Conservation (phyloP, 306 rosid genomes). For the Parietaria judaica region DNA sequence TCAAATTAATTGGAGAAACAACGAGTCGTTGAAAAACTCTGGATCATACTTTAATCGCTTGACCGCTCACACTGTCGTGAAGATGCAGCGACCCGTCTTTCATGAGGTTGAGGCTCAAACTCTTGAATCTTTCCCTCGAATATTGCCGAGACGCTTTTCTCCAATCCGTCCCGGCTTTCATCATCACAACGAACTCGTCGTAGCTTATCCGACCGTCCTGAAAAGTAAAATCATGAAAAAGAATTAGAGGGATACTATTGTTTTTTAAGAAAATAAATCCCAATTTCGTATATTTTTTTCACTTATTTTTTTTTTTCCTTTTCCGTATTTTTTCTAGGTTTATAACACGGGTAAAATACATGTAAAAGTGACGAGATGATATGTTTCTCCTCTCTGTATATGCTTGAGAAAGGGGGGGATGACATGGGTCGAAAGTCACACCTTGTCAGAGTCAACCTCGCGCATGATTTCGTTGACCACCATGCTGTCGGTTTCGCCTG, state of each 20-base stretch:
- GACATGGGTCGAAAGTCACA: constrained; percentile 29
- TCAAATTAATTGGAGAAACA: constrained; percentile 13
- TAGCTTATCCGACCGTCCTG: constrained; percentile 89
- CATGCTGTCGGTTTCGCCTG: constrained; percentile 59
- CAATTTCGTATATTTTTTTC: neutral
- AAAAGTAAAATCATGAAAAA: constrained; percentile 7
- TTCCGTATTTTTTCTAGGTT: too few relatives aligned
- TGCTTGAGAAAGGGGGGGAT: constrained; percentile 1
- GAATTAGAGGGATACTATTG: neutral
- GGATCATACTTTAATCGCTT: constrained; percentile 67
- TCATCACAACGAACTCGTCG: constrained; percentile 96
- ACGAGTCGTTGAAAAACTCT: constrained; percentile 16
- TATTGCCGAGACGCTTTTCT: constrained; percentile 98
- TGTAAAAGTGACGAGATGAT: too few relatives aligned
- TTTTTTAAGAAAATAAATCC: neutral
- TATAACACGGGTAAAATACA: too few relatives aligned
- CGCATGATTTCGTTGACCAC: constrained; percentile 87
- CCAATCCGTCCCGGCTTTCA: constrained; percentile 99
- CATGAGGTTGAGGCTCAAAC: constrained; percentile 91
- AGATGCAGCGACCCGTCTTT: constrained; percentile 97
- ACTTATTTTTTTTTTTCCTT: too few relatives aligned
- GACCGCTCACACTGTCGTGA: constrained; percentile 76
- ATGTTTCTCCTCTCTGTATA: too few relatives aligned
- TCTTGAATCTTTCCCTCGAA: constrained; percentile 97
- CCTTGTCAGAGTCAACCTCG: constrained; percentile 98